A percentile compares a stretch with the other conserved stretches of the same genome.
These are phyloP conservation scores for Blastocystis sp. DNA, from an alignment of 352 stramenopile species.

Conservation along the genomic window DNA sequence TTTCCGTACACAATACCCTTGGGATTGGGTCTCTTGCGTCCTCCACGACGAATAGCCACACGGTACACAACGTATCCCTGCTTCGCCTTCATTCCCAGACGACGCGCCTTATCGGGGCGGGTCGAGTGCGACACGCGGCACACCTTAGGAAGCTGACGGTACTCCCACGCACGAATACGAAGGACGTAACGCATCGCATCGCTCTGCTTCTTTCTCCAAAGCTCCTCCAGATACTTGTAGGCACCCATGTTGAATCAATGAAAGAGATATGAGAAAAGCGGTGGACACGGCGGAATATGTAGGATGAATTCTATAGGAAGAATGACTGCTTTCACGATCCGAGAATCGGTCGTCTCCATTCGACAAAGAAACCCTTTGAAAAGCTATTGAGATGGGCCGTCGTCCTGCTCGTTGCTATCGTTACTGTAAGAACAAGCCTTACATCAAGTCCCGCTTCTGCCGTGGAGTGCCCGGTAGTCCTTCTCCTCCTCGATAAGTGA, in stretches of 20 bases:
- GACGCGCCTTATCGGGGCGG: slow-evolving; percentile 95
- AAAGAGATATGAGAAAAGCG: too few species aligned
- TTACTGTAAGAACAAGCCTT: too few species aligned
- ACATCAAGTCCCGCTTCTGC: slow-evolving; percentile 1
- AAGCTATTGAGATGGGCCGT: too few species aligned
- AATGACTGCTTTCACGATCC: slow-evolving; percentile 65
- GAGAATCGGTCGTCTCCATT: neutral
- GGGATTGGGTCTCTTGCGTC: slow-evolving; percentile 94
- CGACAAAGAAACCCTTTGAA: too few species aligned
- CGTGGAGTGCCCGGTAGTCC: neutral
- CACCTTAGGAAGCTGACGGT: slow-evolving; percentile 94
- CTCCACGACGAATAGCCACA: slow-evolving; percentile 88
- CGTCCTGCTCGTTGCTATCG: too few species aligned
- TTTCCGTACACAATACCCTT: too few species aligned
- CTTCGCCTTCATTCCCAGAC: slow-evolving; percentile 99
- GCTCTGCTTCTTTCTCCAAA: slow-evolving; percentile 99
- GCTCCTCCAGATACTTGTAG: too few species aligned
- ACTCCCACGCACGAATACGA: slow-evolving; percentile 86
- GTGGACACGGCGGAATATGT: too few species aligned
- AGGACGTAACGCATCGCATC: slow-evolving; percentile 97
- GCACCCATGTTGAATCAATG: too few species aligned
- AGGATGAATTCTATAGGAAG: too few species aligned
- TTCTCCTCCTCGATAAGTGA: neutral
- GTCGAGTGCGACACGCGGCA: slow-evolving; percentile 82
- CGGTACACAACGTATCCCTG: too few species aligned